These are phyloP conservation scores for Aspergillus puulaauensis DNA, from an alignment of 2,329 filamentous ascomycete genomes.

Conservation along the genomic window DNA sequence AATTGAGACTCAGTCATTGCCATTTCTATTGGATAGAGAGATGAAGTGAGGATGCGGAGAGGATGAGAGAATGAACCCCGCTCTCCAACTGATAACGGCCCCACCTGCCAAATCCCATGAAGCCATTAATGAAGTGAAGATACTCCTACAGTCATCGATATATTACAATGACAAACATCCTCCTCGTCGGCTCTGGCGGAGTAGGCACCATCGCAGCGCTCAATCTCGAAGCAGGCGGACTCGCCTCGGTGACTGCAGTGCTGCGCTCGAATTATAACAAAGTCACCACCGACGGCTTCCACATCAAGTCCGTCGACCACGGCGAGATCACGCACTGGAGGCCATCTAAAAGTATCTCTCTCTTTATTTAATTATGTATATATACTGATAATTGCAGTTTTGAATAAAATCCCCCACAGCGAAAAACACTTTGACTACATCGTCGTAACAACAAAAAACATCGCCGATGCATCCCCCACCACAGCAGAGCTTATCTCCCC, in stretches of 20 bases:
- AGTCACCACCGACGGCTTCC: constrained; percentile 51
- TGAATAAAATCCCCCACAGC: constrained; percentile 48
- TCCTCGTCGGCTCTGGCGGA: constrained; percentile 55
- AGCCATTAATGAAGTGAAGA: too few species aligned
- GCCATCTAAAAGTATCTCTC: constrained; percentile 27
- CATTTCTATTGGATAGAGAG: too few species aligned
- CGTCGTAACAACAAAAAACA: constrained; percentile 60
- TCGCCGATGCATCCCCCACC: constrained; percentile 54
- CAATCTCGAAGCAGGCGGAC: constrained; percentile 52
- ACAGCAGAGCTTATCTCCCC: constrained; percentile 51
- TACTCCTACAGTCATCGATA: too few species aligned
- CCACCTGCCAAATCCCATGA: too few species aligned
- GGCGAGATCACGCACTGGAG: constrained; percentile 52
- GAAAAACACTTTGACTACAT: constrained; percentile 53
- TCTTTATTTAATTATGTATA: too few species aligned
- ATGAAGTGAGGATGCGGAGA: too few species aligned
- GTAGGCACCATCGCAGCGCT: constrained; percentile 59
- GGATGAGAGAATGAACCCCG: too few species aligned
- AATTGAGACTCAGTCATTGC: too few species aligned
- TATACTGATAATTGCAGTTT: constrained; percentile 33
- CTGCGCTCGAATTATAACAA: constrained; percentile 57
- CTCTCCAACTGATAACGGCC: too few species aligned
- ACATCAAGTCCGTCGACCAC: constrained; percentile 57
- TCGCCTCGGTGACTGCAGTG: constrained; percentile 55
- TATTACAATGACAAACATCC: too few species aligned